phyloP scores from a whole-genome alignment of 768 basidiomycete genomes.

The Agaricus bisporus region DNA sequence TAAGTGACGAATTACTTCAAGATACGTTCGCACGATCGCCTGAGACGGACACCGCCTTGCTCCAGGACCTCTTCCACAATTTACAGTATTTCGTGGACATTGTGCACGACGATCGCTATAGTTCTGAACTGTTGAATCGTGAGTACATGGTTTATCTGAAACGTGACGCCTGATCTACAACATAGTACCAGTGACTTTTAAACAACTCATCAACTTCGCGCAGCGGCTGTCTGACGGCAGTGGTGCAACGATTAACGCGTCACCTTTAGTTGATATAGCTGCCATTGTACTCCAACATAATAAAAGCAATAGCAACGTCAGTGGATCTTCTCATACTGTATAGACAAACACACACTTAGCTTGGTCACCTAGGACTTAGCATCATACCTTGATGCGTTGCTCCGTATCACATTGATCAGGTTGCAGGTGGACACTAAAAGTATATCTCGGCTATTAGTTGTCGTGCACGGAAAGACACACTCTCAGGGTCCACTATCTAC shows the following conservation, averaged over 20 bases:
- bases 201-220: conserved; percentile 45
- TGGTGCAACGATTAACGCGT: conserved; percentile 44
- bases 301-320: conserved; percentile 49
- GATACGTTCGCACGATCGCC: conserved; percentile 43
- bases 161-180: not conserved
- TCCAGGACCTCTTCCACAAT: conserved; percentile 53
- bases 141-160: conserved; percentile 15
- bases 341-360: conserved; percentile 1
- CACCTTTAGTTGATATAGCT: conserved; percentile 46
- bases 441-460: conserved; percentile 42
- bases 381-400: conserved; percentile 49
- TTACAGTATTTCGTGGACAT: conserved; percentile 50
- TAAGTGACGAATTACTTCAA: conserved; percentile 38
- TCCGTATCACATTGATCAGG: conserved; percentile 48
- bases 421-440: conserved; percentile 36
- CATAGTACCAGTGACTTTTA: conserved; percentile 43
- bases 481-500: conserved; percentile 19
- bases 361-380: conserved; percentile 46
- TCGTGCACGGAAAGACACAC: conserved; percentile 34
- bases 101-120: conserved; percentile 50
- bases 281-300: conserved; percentile 54
- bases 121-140: conserved; percentile 51
- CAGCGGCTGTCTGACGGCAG: conserved; percentile 54
- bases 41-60: conserved; percentile 44
- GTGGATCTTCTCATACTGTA: conserved; percentile 12